These are phyloP conservation scores for Stylonectria norvegica DNA, from an alignment of 2,329 filamentous ascomycete species.

Conservation along the genomic window DNA sequence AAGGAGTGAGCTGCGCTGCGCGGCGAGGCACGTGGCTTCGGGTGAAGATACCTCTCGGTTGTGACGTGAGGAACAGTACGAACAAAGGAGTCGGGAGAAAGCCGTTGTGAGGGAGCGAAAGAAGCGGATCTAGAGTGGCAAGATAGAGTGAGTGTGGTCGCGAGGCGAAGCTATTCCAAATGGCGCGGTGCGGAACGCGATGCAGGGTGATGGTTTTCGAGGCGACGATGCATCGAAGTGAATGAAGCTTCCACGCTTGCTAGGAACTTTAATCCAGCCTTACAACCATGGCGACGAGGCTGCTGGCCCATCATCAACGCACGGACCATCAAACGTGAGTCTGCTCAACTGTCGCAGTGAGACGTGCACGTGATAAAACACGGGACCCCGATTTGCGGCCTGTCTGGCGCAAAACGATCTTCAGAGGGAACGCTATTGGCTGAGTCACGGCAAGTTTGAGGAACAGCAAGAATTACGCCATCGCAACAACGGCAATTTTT, in stretches of 20 bases:
- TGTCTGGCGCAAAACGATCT: not conserved
- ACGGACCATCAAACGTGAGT: constrained; percentile 12
- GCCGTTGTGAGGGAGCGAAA: constrained; percentile 23
- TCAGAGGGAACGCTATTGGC: constrained; percentile 19
- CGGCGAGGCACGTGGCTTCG: constrained; percentile 3
- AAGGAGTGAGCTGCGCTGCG: constrained; percentile 17
- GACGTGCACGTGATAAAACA: not conserved
- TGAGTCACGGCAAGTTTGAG: constrained; percentile 19
- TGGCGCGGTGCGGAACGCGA: constrained; percentile 11
- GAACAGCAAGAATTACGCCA: constrained; percentile 28
- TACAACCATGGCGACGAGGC: constrained; percentile 24
- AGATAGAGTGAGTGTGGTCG: not conserved
- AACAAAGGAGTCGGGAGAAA: constrained; percentile 24
- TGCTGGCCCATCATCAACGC: constrained; percentile 16
- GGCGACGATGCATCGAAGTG: constrained; percentile 21
- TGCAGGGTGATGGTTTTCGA: constrained; percentile 17
- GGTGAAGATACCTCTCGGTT: constrained; percentile 14
- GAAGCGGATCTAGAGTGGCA: constrained; percentile 12
- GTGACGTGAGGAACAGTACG: constrained; percentile 23
- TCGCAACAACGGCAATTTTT: constrained; percentile 21
- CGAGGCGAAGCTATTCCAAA: constrained; percentile 1
- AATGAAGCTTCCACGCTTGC: constrained; percentile 17
- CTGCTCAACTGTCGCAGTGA: not conserved
- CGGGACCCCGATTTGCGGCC: constrained; percentile 12
- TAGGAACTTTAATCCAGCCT: constrained; percentile 17